These are phyloP conservation scores for Globisporangium polare DNA, from an alignment of 352 stramenopile genomes.

Conservation along the genomic window DNA sequence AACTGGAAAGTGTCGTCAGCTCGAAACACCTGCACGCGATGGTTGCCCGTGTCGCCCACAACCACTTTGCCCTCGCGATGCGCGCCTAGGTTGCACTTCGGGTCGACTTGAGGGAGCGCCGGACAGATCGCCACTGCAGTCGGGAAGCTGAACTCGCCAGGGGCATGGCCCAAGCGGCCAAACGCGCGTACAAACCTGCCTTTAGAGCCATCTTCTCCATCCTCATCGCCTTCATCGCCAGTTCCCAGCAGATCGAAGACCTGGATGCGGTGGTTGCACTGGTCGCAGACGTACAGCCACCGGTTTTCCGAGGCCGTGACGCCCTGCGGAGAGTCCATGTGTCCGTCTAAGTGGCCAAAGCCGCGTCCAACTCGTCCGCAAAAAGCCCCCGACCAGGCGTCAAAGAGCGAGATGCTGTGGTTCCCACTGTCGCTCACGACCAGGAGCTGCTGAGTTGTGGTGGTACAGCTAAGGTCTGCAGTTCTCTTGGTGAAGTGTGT, in stretches of 20 bases:
- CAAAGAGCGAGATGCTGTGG: conserved; percentile 54
- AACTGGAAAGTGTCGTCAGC: conserved; percentile 14
- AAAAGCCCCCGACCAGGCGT: conserved; percentile 31
- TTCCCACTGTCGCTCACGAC: conserved; percentile 63
- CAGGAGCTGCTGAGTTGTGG: conserved; percentile 12
- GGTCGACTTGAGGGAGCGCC: conserved; percentile 21
- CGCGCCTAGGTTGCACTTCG: conserved; percentile 47
- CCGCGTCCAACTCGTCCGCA: conserved; percentile 35
- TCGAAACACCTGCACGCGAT: conserved; percentile 48
- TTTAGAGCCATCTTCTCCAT: not conserved
- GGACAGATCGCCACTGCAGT: conserved; percentile 36
- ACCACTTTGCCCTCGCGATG: conserved; percentile 47
- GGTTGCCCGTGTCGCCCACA: conserved; percentile 48
- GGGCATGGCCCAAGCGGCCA: conserved; percentile 24
- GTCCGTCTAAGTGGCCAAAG: conserved; percentile 49
- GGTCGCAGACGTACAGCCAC: conserved; percentile 53
- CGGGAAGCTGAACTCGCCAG: conserved; percentile 50
- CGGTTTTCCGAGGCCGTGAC: conserved; percentile 38
- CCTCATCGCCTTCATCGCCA: not conserved
- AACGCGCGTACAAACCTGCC: conserved; percentile 24
- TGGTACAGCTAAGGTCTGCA: not conserved
- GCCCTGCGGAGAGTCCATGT: conserved; percentile 54
- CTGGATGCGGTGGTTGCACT: conserved; percentile 68
- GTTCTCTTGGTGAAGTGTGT: conserved; percentile 10
- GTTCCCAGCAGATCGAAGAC: conserved; percentile 35